Conservation (phyloP, 2,329 filamentous ascomycete genomes). For the Leptosphaerulina australis region DNA sequence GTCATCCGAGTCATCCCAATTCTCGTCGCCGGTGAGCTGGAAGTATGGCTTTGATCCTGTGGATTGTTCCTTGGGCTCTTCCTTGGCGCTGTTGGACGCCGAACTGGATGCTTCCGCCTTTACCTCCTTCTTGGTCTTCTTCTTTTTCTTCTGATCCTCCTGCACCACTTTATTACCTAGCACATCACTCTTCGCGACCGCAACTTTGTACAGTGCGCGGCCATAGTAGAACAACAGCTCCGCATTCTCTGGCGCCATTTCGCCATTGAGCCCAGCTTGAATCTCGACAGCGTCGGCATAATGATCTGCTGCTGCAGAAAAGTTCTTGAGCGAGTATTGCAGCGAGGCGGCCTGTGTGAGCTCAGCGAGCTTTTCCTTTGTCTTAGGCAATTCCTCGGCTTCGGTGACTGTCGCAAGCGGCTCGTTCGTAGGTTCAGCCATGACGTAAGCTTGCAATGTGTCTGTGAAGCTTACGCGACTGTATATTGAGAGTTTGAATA, state of each 20-base stretch:
- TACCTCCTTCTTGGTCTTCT: constrained; percentile 55
- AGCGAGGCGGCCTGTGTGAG: constrained; percentile 80
- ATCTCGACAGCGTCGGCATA: constrained; percentile 89
- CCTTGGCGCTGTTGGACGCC: constrained; percentile 41
- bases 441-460: constrained; percentile 10
- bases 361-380: constrained; percentile 72
- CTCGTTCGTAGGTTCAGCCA: constrained; percentile 34
- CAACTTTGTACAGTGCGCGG: constrained; percentile 90
- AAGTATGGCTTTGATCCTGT: constrained; percentile 77
- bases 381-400: constrained; percentile 41
- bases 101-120: constrained; percentile 44
- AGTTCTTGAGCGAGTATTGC: constrained; percentile 88
- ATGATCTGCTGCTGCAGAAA: constrained; percentile 80
- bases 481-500: neutral
- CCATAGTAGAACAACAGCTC: constrained; percentile 95
- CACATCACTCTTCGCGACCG: constrained; percentile 92
- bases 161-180: constrained; percentile 78
- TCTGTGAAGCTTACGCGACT: constrained; percentile 15
- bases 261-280: constrained; percentile 89
- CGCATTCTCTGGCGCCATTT: constrained; percentile 87
- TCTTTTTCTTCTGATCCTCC: constrained; percentile 60
- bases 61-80: constrained; percentile 53
- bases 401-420: constrained; percentile 29
- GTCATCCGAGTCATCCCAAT: constrained; percentile 74
- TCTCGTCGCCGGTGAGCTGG: constrained; percentile 92